Percentiles rank a stretch among this genome's conserved stretches.
Conservation (phyloP, 2,329 filamentous ascomycete genomes). For the Onygenales sp. region DNA sequence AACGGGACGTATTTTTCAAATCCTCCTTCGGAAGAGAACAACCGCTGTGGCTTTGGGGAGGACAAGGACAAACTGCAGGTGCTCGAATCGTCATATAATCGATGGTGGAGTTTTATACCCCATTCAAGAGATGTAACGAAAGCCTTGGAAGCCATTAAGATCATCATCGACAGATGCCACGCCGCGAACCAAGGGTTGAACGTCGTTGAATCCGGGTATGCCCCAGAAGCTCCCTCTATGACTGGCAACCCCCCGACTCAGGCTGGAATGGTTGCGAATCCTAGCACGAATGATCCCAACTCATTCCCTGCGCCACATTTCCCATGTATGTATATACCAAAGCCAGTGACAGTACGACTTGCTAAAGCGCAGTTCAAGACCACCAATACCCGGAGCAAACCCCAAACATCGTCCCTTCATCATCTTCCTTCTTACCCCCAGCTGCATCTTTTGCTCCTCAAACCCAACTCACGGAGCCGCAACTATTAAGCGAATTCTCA, state of each 20-base stretch:
- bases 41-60: no score
- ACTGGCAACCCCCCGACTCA: not conserved
- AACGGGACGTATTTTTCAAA: not conserved
- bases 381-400: not conserved
- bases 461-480: not conserved
- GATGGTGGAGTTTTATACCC: no score
- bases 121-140: no score
- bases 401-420: not conserved
- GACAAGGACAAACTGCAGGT: no score
- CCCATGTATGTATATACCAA: not conserved
- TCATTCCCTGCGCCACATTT: not conserved
- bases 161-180: no score
- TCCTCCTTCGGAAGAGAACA: no score
- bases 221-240: not conserved
- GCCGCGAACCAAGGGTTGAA: no score
- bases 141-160: no score
- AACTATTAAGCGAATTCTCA: constrained; percentile 1
- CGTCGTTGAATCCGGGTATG: not conserved
- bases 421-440: not conserved
- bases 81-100: no score
- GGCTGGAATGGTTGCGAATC: not conserved
- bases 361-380: not conserved
- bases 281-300: not conserved
- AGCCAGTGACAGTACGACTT: not conserved
- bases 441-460: not conserved